These are phyloP conservation scores for Fusarium sulawesiense DNA, from an alignment of 2,329 filamentous ascomycete species.

Conservation along the genomic window DNA sequence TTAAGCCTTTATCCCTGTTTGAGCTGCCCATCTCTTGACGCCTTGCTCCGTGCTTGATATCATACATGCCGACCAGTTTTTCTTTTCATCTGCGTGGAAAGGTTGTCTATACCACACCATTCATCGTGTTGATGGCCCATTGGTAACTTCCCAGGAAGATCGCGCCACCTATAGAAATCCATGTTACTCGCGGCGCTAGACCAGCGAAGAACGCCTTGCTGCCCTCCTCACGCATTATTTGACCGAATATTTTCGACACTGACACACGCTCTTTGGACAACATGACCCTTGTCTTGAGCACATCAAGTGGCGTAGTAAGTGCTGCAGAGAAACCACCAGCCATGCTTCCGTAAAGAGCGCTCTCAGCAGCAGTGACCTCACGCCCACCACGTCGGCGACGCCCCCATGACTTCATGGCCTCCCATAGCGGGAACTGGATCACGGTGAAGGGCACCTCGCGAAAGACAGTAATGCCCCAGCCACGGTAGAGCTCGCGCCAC, in stretches of 20 bases:
- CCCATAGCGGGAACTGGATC: conserved; percentile 97
- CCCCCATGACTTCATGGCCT: conserved; percentile 84
- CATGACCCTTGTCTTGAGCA: conserved; percentile 98
- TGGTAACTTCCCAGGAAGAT: conserved; percentile 96
- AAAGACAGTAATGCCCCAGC: conserved; percentile 92
- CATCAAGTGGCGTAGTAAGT: conserved; percentile 91
- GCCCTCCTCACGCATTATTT: conserved; percentile 74
- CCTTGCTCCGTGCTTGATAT: conserved; percentile 29
- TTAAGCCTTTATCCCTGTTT: conserved; percentile 27
- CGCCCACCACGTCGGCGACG: conserved; percentile 54
- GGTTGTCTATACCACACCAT: conserved; percentile 19
- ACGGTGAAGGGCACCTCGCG: conserved; percentile 97
- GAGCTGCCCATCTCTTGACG: conserved; percentile 21
- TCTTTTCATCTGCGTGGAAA: not conserved
- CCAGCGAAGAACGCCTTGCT: conserved; percentile 78
- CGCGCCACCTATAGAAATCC: conserved; percentile 94
- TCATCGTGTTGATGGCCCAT: conserved; percentile 82
- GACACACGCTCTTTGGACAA: conserved; percentile 76
- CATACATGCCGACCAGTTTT: conserved; percentile 31
- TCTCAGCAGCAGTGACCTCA: conserved; percentile 78
- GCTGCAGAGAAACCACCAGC: conserved; percentile 88
- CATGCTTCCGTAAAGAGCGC: conserved; percentile 84
- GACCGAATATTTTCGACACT: conserved; percentile 68
- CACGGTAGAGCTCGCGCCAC: conserved; percentile 87
- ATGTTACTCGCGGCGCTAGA: conserved; percentile 84